A percentile compares a stretch with the other conserved stretches of the same genome.
These are phyloP conservation scores for Nemania bipapillata DNA, from an alignment of 2,329 filamentous ascomycete genomes.

Conservation along the genomic window DNA sequence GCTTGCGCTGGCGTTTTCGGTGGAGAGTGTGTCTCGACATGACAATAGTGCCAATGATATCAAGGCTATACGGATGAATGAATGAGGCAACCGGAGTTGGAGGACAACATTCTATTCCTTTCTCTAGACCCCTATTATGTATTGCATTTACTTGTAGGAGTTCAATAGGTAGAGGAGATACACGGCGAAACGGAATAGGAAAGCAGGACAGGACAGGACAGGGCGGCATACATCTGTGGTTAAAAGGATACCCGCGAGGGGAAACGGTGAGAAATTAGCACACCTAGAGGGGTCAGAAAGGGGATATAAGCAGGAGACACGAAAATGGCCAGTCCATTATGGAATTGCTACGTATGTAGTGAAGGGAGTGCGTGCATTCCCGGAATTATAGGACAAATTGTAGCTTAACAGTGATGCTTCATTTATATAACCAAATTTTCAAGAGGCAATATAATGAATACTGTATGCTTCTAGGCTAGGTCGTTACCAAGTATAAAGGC, in stretches of 20 bases:
- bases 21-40: constrained; percentile 58
- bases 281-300: background rate
- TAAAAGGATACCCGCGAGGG: background rate
- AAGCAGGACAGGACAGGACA: background rate
- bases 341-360: background rate
- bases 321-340: background rate
- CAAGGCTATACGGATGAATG: background rate
- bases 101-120: too few relatives aligned
- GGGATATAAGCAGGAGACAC: background rate
- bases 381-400: background rate
- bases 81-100: background rate
- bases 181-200: background rate
- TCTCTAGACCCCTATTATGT: too few relatives aligned
- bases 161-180: background rate
- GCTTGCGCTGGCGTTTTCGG: constrained; percentile 61
- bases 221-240: background rate
- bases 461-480: background rate
- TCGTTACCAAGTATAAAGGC: too few relatives aligned
- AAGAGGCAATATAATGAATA: background rate
- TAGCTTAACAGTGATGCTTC: background rate
- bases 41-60: background rate
- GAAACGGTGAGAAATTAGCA: background rate
- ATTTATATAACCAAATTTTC: background rate
- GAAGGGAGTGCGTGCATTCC: background rate
- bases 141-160: background rate